phyloP scores from a whole-genome alignment of 1,284 basidiomycete species.

The Acaromyces ingoldii region DNA sequence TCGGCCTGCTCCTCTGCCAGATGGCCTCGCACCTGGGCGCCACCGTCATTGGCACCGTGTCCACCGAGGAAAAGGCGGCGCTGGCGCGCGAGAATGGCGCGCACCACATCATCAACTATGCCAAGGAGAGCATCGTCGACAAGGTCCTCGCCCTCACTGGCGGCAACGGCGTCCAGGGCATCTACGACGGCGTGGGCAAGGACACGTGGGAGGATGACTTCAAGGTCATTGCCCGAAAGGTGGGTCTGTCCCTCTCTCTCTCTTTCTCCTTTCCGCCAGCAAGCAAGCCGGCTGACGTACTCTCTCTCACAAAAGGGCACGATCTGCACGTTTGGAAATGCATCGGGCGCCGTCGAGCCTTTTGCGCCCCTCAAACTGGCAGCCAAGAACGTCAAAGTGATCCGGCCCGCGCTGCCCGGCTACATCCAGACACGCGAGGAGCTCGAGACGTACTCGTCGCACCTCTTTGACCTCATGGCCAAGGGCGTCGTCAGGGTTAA shows the following conservation, averaged over 20 bases:
- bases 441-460: slow-evolving; percentile 62
- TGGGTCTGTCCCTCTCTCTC: too few relatives aligned
- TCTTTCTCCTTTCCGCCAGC: too few relatives aligned
- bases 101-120: slow-evolving; percentile 78
- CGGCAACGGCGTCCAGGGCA: slow-evolving; percentile 71
- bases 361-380: slow-evolving; percentile 70
- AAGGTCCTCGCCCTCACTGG: slow-evolving; percentile 63
- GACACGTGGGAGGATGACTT: slow-evolving; percentile 61
- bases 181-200: slow-evolving; percentile 88
- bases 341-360: slow-evolving; percentile 66
- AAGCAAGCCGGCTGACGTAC: too few relatives aligned
- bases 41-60: slow-evolving; percentile 89
- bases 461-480: slow-evolving; percentile 65
- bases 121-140: slow-evolving; percentile 35
- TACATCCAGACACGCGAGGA: slow-evolving; percentile 66
- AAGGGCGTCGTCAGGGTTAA: slow-evolving; percentile 65
- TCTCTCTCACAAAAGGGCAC: slow-evolving; percentile 45
- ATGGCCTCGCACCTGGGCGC: slow-evolving; percentile 62
- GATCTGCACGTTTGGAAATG: slow-evolving; percentile 84
- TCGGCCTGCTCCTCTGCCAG: slow-evolving; percentile 58
- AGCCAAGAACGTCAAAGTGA: slow-evolving; percentile 71
- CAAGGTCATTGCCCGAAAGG: slow-evolving; percentile 13
- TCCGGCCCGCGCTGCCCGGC: slow-evolving; percentile 51
- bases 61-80: slow-evolving; percentile 74
- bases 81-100: slow-evolving; percentile 78